Conservation (phyloP, 345 rosid species). For the Eucalyptus brandiana region DNA sequence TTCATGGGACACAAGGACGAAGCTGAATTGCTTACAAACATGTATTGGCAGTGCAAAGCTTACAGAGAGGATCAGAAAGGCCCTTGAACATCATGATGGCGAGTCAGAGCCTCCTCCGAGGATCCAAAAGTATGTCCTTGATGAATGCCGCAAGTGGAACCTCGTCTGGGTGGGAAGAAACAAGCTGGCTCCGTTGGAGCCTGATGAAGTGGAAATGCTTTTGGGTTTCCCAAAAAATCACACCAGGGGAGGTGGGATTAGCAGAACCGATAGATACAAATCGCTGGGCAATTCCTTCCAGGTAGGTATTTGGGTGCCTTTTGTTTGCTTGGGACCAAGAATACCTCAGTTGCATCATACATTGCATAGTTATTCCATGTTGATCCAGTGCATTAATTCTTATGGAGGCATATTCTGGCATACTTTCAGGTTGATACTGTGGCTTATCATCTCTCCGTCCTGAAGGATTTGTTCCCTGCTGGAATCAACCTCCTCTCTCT, state of each 20-base stretch:
- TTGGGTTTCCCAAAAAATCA: conserved; percentile 86
- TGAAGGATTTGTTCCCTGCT: conserved; percentile 46
- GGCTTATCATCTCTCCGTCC: conserved; percentile 71
- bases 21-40: conserved; percentile 77
- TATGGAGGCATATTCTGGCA: background rate
- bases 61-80: conserved; percentile 61
- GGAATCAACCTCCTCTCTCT: conserved; percentile 76
- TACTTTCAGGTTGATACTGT: conserved; percentile 77
- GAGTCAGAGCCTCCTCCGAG: conserved; percentile 32
- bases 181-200: conserved; percentile 79
- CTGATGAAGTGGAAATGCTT: conserved; percentile 87
- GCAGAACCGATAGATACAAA: conserved; percentile 72
- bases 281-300: conserved; percentile 94
- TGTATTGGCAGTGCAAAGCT: conserved; percentile 52
- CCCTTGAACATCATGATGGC: conserved; percentile 32
- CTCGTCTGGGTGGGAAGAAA: conserved; percentile 91
- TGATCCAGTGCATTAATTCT: background rate
- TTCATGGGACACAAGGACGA: conserved; percentile 67
- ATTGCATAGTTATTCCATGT: background rate
- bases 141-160: conserved; percentile 82
- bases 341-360: background rate
- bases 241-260: conserved; percentile 92
- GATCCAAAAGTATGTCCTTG: conserved; percentile 42
- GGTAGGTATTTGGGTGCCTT: conserved; percentile 9
- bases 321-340: background rate